phyloP scores from a whole-genome alignment of 2,329 filamentous ascomycete genomes.

The Beauveria rudraprayagi region DNA sequence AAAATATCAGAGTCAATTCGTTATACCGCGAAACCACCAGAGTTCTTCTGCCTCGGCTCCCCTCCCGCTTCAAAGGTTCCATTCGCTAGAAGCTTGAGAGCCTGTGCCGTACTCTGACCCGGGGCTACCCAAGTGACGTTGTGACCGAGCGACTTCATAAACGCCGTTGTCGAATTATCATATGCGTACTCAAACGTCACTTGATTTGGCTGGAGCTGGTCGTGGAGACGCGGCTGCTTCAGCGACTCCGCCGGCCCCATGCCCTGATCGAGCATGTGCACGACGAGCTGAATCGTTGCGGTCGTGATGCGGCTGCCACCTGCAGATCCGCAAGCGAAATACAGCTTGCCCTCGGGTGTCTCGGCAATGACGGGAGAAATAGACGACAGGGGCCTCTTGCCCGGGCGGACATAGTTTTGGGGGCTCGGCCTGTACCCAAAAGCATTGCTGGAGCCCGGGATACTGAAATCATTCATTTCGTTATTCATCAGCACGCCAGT shows the following conservation, averaged over 20 bases:
- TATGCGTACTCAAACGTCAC: conserved; percentile 65
- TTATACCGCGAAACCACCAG: conserved; percentile 54
- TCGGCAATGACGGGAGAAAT: conserved; percentile 74
- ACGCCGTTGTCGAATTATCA: conserved; percentile 60
- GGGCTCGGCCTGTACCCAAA: conserved; percentile 72
- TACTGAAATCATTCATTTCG: conserved; percentile 66
- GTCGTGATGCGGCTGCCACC: conserved; percentile 84
- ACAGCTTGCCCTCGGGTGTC: conserved; percentile 57
- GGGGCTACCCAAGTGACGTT: conserved; percentile 65
- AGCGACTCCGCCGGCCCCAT: conserved; percentile 57
- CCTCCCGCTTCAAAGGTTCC: conserved; percentile 69
- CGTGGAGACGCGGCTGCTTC: conserved; percentile 64
- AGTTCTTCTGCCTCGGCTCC: conserved; percentile 72
- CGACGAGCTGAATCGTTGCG: conserved; percentile 67
- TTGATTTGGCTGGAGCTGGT: conserved; percentile 67
- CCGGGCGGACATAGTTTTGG: conserved; percentile 66
- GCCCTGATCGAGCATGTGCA: conserved; percentile 62
- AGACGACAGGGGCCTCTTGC: conserved; percentile 70
- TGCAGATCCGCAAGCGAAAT: conserved; percentile 66
- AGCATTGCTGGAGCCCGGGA: conserved; percentile 60
- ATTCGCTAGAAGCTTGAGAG: conserved; percentile 55
- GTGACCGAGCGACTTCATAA: conserved; percentile 58
- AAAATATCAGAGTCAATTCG: background rate
- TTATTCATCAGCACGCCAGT: conserved; percentile 69
- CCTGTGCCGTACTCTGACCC: conserved; percentile 65